Evolutionary conservation across 495 filamentous ascomycete genomes (phyloP).

Genomic region (Thozetella sp.): DNA sequence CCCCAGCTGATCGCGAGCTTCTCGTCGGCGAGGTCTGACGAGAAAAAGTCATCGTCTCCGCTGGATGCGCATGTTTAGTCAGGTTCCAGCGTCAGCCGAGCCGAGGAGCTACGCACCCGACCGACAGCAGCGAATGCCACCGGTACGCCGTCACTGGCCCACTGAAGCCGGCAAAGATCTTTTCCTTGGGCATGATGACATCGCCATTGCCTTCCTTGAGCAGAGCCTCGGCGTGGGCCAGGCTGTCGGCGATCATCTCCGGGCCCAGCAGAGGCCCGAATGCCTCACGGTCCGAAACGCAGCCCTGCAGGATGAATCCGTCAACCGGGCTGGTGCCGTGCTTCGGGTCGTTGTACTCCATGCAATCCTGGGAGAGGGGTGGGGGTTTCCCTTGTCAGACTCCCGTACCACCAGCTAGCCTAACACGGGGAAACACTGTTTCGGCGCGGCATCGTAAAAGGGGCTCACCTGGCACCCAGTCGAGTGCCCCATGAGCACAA

Average conservation of each 20-base stretch:
- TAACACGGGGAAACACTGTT: no score
- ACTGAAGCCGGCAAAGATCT: slow-evolving; percentile 49
- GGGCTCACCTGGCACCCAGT: slow-evolving; percentile 73
- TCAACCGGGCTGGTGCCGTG: slow-evolving; percentile 56
- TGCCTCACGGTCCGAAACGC: slow-evolving; percentile 77
- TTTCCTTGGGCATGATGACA: slow-evolving; percentile 57
- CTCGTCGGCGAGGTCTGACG: slow-evolving; percentile 69
- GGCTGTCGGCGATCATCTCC: slow-evolving; percentile 49
- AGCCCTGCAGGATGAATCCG: slow-evolving; percentile 82
- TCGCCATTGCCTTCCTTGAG: slow-evolving; percentile 52
- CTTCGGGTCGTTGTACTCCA: slow-evolving; percentile 63
- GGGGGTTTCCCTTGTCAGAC: not conserved
- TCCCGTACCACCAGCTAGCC: not conserved
- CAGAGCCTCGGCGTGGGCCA: slow-evolving; percentile 55
- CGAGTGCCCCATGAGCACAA: slow-evolving; percentile 89
- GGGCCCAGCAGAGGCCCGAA: slow-evolving; percentile 38
- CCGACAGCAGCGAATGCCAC: slow-evolving; percentile 67
- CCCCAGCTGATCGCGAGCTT: slow-evolving; percentile 65
- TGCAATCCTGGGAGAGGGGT: slow-evolving; percentile 54
- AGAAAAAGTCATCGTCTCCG: slow-evolving; percentile 89
- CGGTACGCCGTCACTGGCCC: slow-evolving; percentile 67
- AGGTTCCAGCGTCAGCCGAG: no score
- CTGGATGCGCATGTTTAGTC: no score
- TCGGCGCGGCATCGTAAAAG: no score
- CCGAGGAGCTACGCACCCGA: slow-evolving; percentile 45